phyloP scores from a whole-genome alignment of 208 protist species.

The Trichomonas gallinae region DNA sequence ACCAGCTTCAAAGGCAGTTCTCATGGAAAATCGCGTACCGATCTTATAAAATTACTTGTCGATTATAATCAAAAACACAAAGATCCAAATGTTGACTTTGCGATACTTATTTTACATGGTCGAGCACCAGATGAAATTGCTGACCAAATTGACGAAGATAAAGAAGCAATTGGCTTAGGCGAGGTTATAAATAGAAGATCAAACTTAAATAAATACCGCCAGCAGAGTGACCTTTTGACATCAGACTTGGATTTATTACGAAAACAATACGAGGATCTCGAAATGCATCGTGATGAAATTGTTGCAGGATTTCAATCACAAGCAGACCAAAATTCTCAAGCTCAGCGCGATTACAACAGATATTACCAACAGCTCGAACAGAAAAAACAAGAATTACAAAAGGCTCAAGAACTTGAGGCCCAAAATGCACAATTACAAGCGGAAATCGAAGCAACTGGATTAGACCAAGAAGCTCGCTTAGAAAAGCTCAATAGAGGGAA shows the following conservation, averaged over 20 bases:
- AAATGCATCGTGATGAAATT: not conserved
- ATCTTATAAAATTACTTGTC: not conserved
- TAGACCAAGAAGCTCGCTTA: not conserved
- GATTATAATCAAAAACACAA: not conserved
- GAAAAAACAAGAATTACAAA: not conserved
- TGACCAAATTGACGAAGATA: not conserved
- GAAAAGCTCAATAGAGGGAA: not conserved
- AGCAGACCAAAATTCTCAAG: not conserved
- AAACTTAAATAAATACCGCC: not conserved
- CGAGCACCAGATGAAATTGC: not conserved
- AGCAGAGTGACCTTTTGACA: not conserved
- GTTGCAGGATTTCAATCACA: not conserved
- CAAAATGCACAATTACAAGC: not conserved
- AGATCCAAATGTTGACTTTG: not conserved
- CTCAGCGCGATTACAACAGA: not conserved
- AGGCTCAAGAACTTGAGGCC: not conserved
- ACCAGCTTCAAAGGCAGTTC: not conserved
- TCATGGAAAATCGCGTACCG: not conserved
- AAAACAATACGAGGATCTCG: not conserved
- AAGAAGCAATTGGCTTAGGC: not conserved
- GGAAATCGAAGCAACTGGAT: not conserved
- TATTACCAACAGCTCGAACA: not conserved
- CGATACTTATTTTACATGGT: not conserved
- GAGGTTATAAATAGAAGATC: not conserved
- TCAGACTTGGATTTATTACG: not conserved